These are phyloP conservation scores for Pseudogymnoascus sp. DNA, from an alignment of 2,329 filamentous ascomycete genomes.

Conservation along the genomic window DNA sequence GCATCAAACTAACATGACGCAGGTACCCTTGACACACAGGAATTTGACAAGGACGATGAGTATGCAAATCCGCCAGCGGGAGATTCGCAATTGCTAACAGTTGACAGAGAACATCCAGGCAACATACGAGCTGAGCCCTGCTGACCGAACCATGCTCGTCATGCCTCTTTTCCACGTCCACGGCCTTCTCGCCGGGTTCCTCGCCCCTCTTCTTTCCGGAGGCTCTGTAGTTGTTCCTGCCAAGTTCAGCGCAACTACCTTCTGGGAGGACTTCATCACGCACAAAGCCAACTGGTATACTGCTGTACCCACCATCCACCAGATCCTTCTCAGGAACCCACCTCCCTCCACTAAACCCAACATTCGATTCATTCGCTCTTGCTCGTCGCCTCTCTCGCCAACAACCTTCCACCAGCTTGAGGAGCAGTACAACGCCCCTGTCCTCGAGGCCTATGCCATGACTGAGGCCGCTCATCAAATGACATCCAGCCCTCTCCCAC, in stretches of 20 bases:
- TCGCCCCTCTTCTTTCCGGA: conserved; percentile 67
- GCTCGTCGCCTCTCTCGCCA: conserved; percentile 75
- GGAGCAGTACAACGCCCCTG: conserved; percentile 66
- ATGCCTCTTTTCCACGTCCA: conserved; percentile 92
- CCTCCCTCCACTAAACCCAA: conserved; percentile 59
- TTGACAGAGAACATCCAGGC: conserved; percentile 62
- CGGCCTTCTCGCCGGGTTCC: conserved; percentile 74
- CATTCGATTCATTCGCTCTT: conserved; percentile 83
- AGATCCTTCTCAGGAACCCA: conserved; percentile 72
- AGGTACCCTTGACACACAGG: conserved; percentile 70
- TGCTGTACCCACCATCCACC: conserved; percentile 86
- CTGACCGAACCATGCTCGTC: conserved; percentile 75
- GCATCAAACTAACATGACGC: background rate
- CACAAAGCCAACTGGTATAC: conserved; percentile 86
- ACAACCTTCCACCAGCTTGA: conserved; percentile 77
- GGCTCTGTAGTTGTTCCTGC: conserved; percentile 72
- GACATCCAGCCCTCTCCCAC: conserved; percentile 68
- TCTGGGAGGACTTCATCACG: conserved; percentile 70
- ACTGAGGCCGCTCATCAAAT: conserved; percentile 84
- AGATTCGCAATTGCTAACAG: conserved; percentile 12
- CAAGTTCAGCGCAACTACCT: conserved; percentile 74
- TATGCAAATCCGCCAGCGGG: conserved; percentile 30
- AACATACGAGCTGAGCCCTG: conserved; percentile 64
- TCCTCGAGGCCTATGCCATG: conserved; percentile 88
- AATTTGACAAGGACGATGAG: conserved; percentile 78